Evolutionary conservation across 2,329 filamentous ascomycete species (phyloP).

Genomic region (Arthrobotrys iridis): DNA sequence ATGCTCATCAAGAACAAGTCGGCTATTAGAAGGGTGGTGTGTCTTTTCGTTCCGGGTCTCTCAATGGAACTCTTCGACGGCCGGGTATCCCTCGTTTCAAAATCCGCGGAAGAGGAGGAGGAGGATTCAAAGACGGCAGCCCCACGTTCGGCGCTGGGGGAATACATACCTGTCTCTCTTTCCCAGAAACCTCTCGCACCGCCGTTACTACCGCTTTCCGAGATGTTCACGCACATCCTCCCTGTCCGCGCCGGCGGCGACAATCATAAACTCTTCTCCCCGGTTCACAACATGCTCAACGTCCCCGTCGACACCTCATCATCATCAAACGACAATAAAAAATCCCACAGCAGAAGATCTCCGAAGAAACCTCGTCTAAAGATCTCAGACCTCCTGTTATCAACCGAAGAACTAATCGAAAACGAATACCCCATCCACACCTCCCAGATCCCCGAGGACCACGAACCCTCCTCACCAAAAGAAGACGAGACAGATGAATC

Average conservation of each 20-base stretch:
- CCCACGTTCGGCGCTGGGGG: constrained; percentile 9
- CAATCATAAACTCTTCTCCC: constrained; percentile 66
- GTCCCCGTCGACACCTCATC: constrained; percentile 83
- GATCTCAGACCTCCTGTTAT: constrained; percentile 80
- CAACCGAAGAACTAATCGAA: constrained; percentile 77
- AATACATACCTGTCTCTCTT: constrained; percentile 58
- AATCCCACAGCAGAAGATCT: constrained; percentile 61
- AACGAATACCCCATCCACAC: constrained; percentile 89
- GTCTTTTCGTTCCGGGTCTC: constrained; percentile 89
- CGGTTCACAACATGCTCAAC: constrained; percentile 74
- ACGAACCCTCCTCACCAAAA: not conserved
- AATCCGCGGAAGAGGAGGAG: not conserved
- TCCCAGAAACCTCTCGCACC: constrained; percentile 60
- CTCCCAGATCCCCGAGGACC: constrained; percentile 61
- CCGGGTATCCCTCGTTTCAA: constrained; percentile 61
- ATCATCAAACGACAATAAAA: constrained; percentile 70
- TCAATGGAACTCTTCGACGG: constrained; percentile 89
- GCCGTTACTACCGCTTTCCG: constrained; percentile 61
- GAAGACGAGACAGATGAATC: constrained; percentile 58
- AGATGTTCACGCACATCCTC: constrained; percentile 89
- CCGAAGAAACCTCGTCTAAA: constrained; percentile 18
- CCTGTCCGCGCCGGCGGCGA: constrained; percentile 88
- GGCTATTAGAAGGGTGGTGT: constrained; percentile 80
- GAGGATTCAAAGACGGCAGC: not conserved
- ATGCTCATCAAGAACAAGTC: constrained; percentile 71